These are phyloP conservation scores for Nakazawaea siamensis DNA, from an alignment of 805 yeast species.

Conservation along the genomic window DNA sequence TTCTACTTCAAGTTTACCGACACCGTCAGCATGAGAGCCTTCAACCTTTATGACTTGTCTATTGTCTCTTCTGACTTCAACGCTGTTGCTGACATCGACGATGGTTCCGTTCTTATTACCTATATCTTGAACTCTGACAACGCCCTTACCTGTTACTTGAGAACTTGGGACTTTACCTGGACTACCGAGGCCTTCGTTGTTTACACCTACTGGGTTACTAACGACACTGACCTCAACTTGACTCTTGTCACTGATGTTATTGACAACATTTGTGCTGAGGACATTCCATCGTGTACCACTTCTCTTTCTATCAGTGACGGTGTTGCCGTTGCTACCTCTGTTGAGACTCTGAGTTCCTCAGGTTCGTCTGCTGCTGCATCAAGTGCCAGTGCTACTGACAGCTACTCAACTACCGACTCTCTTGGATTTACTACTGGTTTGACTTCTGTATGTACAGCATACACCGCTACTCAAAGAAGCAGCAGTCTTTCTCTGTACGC, in stretches of 20 bases:
- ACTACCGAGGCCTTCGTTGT: too few relatives aligned
- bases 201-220: too few relatives aligned
- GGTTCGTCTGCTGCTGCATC: conserved; percentile 4
- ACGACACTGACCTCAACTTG: too few relatives aligned
- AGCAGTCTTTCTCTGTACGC: not conserved
- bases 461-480: not conserved
- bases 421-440: not conserved
- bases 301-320: too few relatives aligned
- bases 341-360: too few relatives aligned
- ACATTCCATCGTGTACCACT: too few relatives aligned
- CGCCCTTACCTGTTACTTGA: conserved; percentile 1
- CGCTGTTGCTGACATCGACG: conserved; percentile 1
- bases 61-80: not conserved
- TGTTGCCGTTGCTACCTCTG: too few relatives aligned
- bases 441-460: not conserved
- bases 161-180: conserved; percentile 2
- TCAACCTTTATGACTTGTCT: conserved; percentile 3
- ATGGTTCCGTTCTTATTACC: not conserved
- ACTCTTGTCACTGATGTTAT: too few relatives aligned
- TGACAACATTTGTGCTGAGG: too few relatives aligned
- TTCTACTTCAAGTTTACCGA: conserved; percentile 2
- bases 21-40: not conserved
- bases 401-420: not conserved
- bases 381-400: conserved; percentile 3
- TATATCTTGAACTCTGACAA: not conserved